Base-by-base conservation (phyloP, 768 basidiomycete species). In the Mycena galopus region DNA sequence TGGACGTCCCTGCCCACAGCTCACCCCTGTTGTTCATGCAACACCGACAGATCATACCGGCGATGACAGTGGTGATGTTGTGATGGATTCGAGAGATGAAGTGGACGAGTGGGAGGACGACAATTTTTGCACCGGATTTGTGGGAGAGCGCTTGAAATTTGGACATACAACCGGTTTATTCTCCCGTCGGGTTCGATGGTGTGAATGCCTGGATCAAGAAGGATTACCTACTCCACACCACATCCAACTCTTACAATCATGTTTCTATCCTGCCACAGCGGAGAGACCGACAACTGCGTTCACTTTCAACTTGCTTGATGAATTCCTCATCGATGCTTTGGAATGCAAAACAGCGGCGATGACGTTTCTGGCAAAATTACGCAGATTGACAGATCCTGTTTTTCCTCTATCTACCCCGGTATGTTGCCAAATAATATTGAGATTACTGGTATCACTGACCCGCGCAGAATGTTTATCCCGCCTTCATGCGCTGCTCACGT, bases 271-370 rank as follows among this genome's bases (percentile, higher is more conserved):
- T 17, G 42, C 42, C 42, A 42, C 65, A 14, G 58, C 71, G 4
- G 29, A 27, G 0, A 55, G 29, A 29, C 75, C 78, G 23, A 50
- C 72, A 30, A 75, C 72, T 0, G 77, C 72, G 0, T 80, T 79
- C 27, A 78, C 42, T 19, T 42, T 42, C 42, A 42, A 42, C 17
- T 19, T 42, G 11, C 42, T 42, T 42, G 42, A 42, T 19, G 42
- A 42, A 19, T 42, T 42, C 17, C 11, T 19, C 9, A 11, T 42
- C 17, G 17, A 11, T 19, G 9, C 42, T 12, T 19, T 9, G 42
- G 42, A 42, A 42, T 42, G 42, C 42, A 42, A 42, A 19, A 42
- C 42, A 12, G 17, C 42, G 9, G 42, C 42, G 9, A 11, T 42
- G 11, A 42, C 9, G 17, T 42, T 42, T 17, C 42, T 42, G 11